A percentile compares a stretch with the other conserved stretches of the same genome.
These are phyloP conservation scores for Elsinoe perseae DNA, from an alignment of 2,329 filamentous ascomycete species.

Conservation along the genomic window DNA sequence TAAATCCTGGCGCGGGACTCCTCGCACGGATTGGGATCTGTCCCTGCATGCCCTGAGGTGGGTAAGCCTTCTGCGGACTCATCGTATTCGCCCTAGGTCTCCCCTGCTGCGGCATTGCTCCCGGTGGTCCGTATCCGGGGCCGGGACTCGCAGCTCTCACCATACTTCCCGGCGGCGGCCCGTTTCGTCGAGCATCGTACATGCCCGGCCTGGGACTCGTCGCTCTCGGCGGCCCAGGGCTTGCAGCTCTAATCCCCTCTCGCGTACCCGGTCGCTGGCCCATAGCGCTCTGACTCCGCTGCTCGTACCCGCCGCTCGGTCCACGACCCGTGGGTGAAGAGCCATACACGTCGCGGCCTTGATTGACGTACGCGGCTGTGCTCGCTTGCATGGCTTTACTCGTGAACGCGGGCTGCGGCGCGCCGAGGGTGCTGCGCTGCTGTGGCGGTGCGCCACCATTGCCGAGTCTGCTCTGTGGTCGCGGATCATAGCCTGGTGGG, in stretches of 20 bases:
- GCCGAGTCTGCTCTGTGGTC: slow-evolving; percentile 56
- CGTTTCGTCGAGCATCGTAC: slow-evolving; percentile 32
- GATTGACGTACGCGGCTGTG: slow-evolving; percentile 76
- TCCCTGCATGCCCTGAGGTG: slow-evolving; percentile 20
- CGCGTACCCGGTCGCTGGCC: slow-evolving; percentile 52
- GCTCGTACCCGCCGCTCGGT: slow-evolving; percentile 13
- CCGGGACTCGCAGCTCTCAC: slow-evolving; percentile 44
- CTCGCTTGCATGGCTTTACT: slow-evolving; percentile 93
- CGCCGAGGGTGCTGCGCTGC: slow-evolving; percentile 69
- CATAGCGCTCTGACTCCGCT: slow-evolving; percentile 26
- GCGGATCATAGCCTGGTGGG: slow-evolving; percentile 75
- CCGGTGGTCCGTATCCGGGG: slow-evolving; percentile 38
- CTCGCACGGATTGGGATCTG: neutral
- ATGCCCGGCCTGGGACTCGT: slow-evolving; percentile 51
- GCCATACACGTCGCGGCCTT: slow-evolving; percentile 72
- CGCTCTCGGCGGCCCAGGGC: slow-evolving; percentile 58
- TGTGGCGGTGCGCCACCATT: slow-evolving; percentile 34
- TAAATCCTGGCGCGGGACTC: slow-evolving; percentile 5
- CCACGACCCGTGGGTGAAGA: neutral
- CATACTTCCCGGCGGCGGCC: slow-evolving; percentile 26
- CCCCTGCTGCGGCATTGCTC: slow-evolving; percentile 20
- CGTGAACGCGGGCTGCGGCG: slow-evolving; percentile 86
- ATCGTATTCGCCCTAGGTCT: slow-evolving; percentile 34
- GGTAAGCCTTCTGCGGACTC: slow-evolving; percentile 32
- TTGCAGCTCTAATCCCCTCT: slow-evolving; percentile 49